Evolutionary conservation across 768 basidiomycete genomes (phyloP), one percentile per base, ranked within the genome.

Genomic region (Leccinum subgranulosum): DNA sequence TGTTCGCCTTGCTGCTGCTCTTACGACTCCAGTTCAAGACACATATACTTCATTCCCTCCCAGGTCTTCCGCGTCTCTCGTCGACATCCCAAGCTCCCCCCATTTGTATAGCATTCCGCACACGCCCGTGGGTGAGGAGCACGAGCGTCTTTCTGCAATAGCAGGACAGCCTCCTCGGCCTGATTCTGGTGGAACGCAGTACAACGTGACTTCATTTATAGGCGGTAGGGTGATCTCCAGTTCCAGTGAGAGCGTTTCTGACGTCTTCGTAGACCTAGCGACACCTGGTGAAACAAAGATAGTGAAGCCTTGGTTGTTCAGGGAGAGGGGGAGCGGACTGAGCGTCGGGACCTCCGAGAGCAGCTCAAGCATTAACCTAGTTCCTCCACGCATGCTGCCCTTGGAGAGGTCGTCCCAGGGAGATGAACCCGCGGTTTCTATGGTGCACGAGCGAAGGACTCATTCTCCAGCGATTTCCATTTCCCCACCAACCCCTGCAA

Each of bases 171-270:
- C 51, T 45, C 53, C 60, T 21, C 69, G 73, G 55, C 66, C 71
- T 49, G 72, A 75, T 46, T 82, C 83, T n/a, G 71, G 65, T 11
- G 83, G 75, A 14, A 85, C 80, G 0, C 82, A 80, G 57, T 88
- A 84, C 64, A 87, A 89, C 57, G 85, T 89, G 19, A 90, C 87
- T 15, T 89, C 88, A 1, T 89, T 90, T 66, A 87, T 90, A 60
- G 83, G 73, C 45, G 69, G 81, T 80, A 56, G 57, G 79, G 61
- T 29, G 21, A 52, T 61, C 33, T 5, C 39, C 9, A 21, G 4
- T 39, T 33, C 46, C 45, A 34, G 54, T 31, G 28, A 11, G 27
- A 19, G 2, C 10, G 27, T 29, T 25, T 46, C 51, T 66, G 46
- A 71, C 39, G 9, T 33, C 19, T 7, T 55, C 3, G 5, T 52